Conservation (phyloP, 2,329 filamentous ascomycete species). For the Hypoxylon sp. region DNA sequence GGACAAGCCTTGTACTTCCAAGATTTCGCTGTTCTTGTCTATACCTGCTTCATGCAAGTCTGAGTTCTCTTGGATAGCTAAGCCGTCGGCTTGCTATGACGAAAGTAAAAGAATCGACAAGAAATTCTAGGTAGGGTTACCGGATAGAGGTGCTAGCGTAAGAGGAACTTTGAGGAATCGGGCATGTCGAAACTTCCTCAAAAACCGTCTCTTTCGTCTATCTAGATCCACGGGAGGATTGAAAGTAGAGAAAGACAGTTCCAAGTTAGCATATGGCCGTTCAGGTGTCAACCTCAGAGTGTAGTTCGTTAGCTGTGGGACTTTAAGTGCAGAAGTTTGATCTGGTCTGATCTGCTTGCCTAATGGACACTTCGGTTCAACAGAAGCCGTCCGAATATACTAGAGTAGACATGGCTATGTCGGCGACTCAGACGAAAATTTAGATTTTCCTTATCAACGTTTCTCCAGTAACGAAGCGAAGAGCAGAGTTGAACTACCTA, state of each 20-base stretch:
- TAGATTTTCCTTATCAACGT: not conserved
- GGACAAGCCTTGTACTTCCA: not conserved
- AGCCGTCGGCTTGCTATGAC: not conserved
- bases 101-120: not conserved
- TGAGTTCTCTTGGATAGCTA: not conserved
- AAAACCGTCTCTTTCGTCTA: not conserved
- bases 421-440: not conserved
- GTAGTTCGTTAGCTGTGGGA: not conserved
- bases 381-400: not conserved
- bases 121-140: not conserved
- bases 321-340: not conserved
- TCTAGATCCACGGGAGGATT: not conserved
- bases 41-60: not conserved
- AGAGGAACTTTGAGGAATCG: not conserved
- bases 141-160: not conserved
- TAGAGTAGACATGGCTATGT: not conserved
- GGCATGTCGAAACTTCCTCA: not conserved
- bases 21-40: not conserved
- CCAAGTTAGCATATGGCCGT: not conserved
- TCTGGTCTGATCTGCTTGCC: not conserved
- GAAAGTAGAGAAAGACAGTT: not conserved
- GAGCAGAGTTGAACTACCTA: not conserved
- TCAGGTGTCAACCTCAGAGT: not conserved
- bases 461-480: not conserved
- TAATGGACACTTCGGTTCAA: not conserved